A percentile compares a stretch with the other conserved stretches of the same genome.
Conservation (phyloP, 345 rosid species). For the Moricandia arvensis region DNA sequence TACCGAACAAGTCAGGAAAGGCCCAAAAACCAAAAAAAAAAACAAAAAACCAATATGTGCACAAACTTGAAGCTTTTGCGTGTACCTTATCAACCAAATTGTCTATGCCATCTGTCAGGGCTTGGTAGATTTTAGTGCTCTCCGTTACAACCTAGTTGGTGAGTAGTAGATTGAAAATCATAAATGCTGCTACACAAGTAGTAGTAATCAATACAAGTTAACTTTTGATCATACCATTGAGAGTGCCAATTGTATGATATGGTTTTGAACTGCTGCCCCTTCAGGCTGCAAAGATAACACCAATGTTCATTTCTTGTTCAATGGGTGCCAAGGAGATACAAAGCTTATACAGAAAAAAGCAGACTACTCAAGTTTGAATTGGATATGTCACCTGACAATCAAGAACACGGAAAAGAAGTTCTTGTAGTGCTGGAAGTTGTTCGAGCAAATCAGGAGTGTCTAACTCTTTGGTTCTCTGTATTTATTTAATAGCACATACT, state of each 20-base stretch:
- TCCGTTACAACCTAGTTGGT: slow-evolving; percentile 75
- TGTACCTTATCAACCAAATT: slow-evolving; percentile 94
- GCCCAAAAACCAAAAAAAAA: not conserved
- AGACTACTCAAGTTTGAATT: not conserved
- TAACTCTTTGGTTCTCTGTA: slow-evolving; percentile 88
- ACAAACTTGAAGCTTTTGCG: slow-evolving; percentile 3
- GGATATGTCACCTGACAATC: slow-evolving; percentile 71
- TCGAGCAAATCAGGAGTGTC: slow-evolving; percentile 85
- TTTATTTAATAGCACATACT: slow-evolving; percentile 6
- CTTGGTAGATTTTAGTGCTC: slow-evolving; percentile 87
- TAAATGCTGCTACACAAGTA: not conserved
- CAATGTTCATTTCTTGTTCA: slow-evolving; percentile 19
- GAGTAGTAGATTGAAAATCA: not conserved
- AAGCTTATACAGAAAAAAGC: too few species aligned
- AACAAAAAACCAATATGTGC: not conserved
- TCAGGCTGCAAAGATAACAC: slow-evolving; percentile 63
- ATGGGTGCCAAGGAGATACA: not conserved
- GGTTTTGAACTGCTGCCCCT: slow-evolving; percentile 85
- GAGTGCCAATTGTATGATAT: slow-evolving; percentile 81
- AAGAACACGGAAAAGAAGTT: slow-evolving; percentile 89
- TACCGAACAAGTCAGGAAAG: not conserved
- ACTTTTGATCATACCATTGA: slow-evolving; percentile 59
- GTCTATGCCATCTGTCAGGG: slow-evolving; percentile 75
- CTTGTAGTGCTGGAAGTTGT: slow-evolving; percentile 89
- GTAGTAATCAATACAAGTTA: not conserved